Percentiles rank a stretch among this genome's conserved stretches.
These are phyloP conservation scores for Camellia oleifera DNA, from an alignment of 179 eudicot species.

Conservation along the genomic window DNA sequence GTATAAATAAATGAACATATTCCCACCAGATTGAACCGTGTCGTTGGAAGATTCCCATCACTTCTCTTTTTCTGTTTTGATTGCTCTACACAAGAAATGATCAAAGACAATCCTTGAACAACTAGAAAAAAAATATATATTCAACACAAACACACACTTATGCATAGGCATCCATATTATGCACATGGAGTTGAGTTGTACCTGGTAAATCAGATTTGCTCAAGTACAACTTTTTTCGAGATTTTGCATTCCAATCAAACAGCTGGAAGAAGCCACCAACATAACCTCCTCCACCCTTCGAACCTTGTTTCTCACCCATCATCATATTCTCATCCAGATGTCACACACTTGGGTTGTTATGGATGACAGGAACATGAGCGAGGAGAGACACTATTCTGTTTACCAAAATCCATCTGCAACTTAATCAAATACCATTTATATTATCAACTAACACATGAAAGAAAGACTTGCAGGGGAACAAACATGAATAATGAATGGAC, in stretches of 20 bases:
- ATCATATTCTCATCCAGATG: constrained; percentile 48
- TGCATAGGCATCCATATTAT: not conserved
- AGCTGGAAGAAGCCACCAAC: constrained; percentile 89
- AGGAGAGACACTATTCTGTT: constrained; percentile 8
- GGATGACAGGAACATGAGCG: not conserved
- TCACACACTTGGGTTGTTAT: constrained; percentile 11
- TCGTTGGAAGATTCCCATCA: constrained; percentile 53
- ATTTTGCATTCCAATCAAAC: constrained; percentile 96
- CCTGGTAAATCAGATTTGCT: constrained; percentile 62
- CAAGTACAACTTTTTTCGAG: constrained; percentile 78
- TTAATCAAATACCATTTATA: not conserved
- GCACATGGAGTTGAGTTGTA: constrained; percentile 14
- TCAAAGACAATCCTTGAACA: not conserved
- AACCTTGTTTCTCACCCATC: constrained; percentile 61
- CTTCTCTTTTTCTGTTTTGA: constrained; percentile 63
- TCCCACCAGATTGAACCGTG: constrained; percentile 55
- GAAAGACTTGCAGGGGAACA: too few relatives aligned
- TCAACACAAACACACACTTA: not conserved
- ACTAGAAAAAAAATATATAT: not conserved
- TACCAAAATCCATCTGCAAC: constrained; percentile 21
- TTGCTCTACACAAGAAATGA: constrained; percentile 44
- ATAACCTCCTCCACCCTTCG: constrained; percentile 74
- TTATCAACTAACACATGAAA: too few relatives aligned
- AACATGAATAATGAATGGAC: too few relatives aligned
- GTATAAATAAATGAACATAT: constrained; percentile 5